Conservation (phyloP, 306 rosid genomes). For the Acacia confusa region DNA sequence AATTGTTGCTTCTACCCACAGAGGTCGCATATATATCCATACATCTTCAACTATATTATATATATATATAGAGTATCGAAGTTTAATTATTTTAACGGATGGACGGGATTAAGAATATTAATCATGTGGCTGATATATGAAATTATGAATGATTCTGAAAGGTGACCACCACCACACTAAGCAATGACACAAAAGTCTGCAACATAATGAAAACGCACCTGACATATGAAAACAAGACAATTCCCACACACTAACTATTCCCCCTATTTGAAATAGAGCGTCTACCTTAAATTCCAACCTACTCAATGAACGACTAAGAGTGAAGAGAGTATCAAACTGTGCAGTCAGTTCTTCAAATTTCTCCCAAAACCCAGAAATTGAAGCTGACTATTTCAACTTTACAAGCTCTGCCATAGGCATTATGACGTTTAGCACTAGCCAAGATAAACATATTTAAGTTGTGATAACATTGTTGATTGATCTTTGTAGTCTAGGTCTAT, state of each 20-base stretch:
- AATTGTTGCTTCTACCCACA: background rate
- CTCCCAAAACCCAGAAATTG: background rate
- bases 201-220: too few species aligned
- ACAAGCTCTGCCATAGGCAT: background rate
- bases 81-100: background rate
- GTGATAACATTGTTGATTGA: too few species aligned
- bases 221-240: too few species aligned
- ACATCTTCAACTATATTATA: background rate
- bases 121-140: background rate
- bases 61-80: background rate
- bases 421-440: background rate
- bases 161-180: too few species aligned
- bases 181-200: too few species aligned
- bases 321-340: background rate
- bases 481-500: too few species aligned
- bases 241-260: too few species aligned
- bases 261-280: background rate
- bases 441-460: too few species aligned
- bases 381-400: background rate
- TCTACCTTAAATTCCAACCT: background rate
- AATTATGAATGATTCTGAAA: background rate
- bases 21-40: background rate
- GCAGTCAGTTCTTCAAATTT: background rate
- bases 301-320: background rate
- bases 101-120: background rate